These are phyloP conservation scores for Yamadazyma sp. DNA, from an alignment of 1,139 yeast genomes.

Conservation along the genomic window DNA sequence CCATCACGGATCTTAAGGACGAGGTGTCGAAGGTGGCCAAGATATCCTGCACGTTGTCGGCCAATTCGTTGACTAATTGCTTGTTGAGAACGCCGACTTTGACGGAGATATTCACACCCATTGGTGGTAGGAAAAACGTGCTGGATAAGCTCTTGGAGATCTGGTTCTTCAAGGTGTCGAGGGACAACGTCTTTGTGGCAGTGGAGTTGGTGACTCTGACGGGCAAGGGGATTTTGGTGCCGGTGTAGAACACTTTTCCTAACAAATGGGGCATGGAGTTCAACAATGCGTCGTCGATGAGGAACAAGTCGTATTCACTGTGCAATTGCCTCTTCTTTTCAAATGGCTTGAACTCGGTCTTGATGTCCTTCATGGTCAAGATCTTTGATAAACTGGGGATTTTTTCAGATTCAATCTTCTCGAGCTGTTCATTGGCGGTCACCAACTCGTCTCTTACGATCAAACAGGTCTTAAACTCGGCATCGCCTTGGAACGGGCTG, in stretches of 20 bases:
- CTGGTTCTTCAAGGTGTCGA: conserved; percentile 56
- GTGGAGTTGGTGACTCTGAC: conserved; percentile 49
- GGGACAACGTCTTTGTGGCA: conserved; percentile 46
- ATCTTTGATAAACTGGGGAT: conserved; percentile 50
- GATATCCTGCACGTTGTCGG: conserved; percentile 59
- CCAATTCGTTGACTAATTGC: conserved; percentile 30
- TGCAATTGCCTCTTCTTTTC: conserved; percentile 70
- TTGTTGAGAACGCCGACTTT: conserved; percentile 63
- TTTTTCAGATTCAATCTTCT: conserved; percentile 56
- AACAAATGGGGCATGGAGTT: conserved; percentile 78
- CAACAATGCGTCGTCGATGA: conserved; percentile 80
- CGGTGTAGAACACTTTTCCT: conserved; percentile 74
- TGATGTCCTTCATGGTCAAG: conserved; percentile 56
- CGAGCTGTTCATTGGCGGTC: conserved; percentile 58
- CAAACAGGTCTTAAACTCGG: conserved; percentile 61
- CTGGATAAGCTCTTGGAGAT: conserved; percentile 58
- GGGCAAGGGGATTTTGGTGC: conserved; percentile 70
- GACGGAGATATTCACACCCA: conserved; percentile 67
- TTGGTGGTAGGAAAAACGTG: conserved; percentile 67
- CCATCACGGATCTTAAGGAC: conserved; percentile 55
- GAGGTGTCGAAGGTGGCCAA: conserved; percentile 47
- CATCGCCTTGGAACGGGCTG: conserved; percentile 39
- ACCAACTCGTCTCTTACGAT: conserved; percentile 68
- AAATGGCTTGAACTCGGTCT: conserved; percentile 64
- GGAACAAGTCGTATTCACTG: conserved; percentile 64